phyloP scores from a whole-genome alignment of 371 early-diverging fungal genomes.

The Thermomucor indicae-seudaticae region DNA sequence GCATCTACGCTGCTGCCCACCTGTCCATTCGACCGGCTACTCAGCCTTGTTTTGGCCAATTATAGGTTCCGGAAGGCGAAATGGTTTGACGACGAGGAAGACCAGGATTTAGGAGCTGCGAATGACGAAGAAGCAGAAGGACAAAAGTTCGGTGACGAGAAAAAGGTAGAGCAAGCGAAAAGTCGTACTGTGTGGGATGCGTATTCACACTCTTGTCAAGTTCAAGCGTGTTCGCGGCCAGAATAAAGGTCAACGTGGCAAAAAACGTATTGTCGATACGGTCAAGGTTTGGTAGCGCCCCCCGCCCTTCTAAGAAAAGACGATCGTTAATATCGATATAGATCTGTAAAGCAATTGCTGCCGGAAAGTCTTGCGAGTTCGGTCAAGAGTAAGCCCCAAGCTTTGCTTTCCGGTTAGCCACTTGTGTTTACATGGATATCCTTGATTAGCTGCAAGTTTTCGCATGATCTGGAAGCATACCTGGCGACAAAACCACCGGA shows the following conservation, averaged over 20 bases:
- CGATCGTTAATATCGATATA: slow-evolving; percentile 2
- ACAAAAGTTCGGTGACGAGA: slow-evolving; percentile 14
- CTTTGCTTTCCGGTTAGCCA: background rate
- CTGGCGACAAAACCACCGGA: slow-evolving; percentile 66
- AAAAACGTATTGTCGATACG: slow-evolving; percentile 32
- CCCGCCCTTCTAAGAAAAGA: background rate
- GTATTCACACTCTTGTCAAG: background rate
- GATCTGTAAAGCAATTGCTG: slow-evolving; percentile 50
- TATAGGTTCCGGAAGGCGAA: slow-evolving; percentile 35
- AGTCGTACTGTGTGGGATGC: background rate
- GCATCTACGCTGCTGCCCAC: background rate
- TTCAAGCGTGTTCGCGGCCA: slow-evolving; percentile 20
- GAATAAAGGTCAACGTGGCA: slow-evolving; percentile 37
- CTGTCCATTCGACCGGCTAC: background rate
- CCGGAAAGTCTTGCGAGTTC: slow-evolving; percentile 49
- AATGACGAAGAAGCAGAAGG: slow-evolving; percentile 27
- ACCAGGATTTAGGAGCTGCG: slow-evolving; percentile 5
- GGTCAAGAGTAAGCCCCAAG: slow-evolving; percentile 38
- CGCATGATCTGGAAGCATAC: slow-evolving; percentile 65
- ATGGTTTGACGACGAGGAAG: slow-evolving; percentile 31
- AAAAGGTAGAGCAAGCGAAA: slow-evolving; percentile 6
- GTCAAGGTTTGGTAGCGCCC: slow-evolving; percentile 16
- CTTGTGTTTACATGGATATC: no score
- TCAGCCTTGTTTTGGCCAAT: background rate
- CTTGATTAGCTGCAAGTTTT: slow-evolving; percentile 52